Percentiles rank a stretch among this genome's conserved stretches.
phyloP scores from a whole-genome alignment of 768 basidiomycete genomes.

The Exsudoporus frostii region DNA sequence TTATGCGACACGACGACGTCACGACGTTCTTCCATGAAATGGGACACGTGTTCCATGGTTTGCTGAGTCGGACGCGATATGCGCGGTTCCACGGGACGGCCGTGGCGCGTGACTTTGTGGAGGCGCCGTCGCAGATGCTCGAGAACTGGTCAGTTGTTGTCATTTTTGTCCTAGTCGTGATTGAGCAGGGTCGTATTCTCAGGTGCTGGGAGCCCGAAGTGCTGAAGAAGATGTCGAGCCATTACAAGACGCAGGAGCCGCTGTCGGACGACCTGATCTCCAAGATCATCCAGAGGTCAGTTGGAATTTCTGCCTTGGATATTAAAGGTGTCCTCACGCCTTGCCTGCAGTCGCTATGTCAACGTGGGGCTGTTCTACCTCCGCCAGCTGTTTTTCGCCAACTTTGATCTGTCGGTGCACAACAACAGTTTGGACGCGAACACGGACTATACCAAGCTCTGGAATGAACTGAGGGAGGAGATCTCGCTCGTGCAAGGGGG shows the following conservation, averaged over 20 bases:
- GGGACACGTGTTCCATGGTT: conserved; percentile 70
- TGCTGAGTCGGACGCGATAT: conserved; percentile 69
- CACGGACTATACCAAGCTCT: conserved; percentile 73
- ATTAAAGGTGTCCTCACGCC: too few relatives aligned
- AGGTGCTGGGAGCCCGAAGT: conserved; percentile 84
- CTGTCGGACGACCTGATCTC: conserved; percentile 66
- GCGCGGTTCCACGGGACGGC: conserved; percentile 80
- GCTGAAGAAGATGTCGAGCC: conserved; percentile 71
- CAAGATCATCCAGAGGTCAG: conserved; percentile 75
- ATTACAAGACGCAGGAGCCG: conserved; percentile 71
- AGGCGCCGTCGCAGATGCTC: conserved; percentile 90
- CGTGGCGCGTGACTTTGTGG: conserved; percentile 80
- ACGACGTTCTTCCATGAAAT: conserved; percentile 93
- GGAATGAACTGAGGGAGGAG: conserved; percentile 68
- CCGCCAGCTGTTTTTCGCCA: conserved; percentile 72
- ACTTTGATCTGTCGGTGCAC: conserved; percentile 25
- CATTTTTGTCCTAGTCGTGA: neutral
- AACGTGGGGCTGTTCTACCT: conserved; percentile 76
- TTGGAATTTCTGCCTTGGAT: neutral
- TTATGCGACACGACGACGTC: conserved; percentile 86
- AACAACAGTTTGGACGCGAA: conserved; percentile 42
- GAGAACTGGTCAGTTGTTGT: conserved; percentile 68
- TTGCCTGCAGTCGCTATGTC: conserved; percentile 56
- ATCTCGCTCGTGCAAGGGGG: conserved; percentile 67
- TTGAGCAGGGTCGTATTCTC: neutral